A percentile compares a stretch with the other conserved stretches of the same genome.
phyloP scores from a whole-genome alignment of 2,329 filamentous ascomycete genomes.

The Gnomoniopsis smithogilvyi region DNA sequence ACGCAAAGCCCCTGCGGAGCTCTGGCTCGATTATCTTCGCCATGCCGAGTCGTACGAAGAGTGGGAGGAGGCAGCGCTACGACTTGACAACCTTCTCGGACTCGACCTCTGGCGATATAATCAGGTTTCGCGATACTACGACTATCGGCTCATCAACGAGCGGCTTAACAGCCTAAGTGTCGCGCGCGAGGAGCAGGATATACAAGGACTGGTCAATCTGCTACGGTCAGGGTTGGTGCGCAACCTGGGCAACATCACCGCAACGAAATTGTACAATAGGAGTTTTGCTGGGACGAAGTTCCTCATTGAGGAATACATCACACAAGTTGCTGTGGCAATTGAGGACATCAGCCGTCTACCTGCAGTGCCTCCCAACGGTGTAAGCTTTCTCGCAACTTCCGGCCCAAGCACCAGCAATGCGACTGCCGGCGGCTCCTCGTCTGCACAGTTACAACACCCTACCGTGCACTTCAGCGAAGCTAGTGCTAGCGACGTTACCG shows the following conservation, averaged over 20 bases:
- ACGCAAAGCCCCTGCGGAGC: slow-evolving; percentile 59
- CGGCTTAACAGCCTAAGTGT: slow-evolving; percentile 64
- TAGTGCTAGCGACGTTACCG: slow-evolving; percentile 3
- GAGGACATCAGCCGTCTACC: slow-evolving; percentile 70
- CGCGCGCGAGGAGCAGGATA: slow-evolving; percentile 45
- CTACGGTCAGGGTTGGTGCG: slow-evolving; percentile 76
- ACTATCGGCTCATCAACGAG: slow-evolving; percentile 79
- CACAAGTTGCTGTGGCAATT: slow-evolving; percentile 76
- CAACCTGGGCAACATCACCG: slow-evolving; percentile 88
- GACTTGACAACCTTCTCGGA: slow-evolving; percentile 77
- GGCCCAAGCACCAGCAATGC: not conserved
- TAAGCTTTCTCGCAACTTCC: not conserved
- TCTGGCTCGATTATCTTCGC: slow-evolving; percentile 63
- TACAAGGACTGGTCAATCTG: slow-evolving; percentile 72
- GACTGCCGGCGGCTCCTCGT: not conserved
- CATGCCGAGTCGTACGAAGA: slow-evolving; percentile 73
- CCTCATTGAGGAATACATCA: slow-evolving; percentile 87
- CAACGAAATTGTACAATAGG: slow-evolving; percentile 75
- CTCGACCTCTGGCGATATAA: slow-evolving; percentile 85
- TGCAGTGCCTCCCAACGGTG: slow-evolving; percentile 11
- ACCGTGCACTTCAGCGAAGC: slow-evolving; percentile 16
- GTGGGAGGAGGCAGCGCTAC: slow-evolving; percentile 80
- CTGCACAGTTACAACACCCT: slow-evolving; percentile 1
- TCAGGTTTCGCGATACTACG: slow-evolving; percentile 76
- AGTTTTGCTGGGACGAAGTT: slow-evolving; percentile 87